A percentile compares a stretch with the other conserved stretches of the same genome.
These are phyloP conservation scores for Polyporus arcularius DNA, from an alignment of 768 basidiomycete genomes.

Conservation along the genomic window DNA sequence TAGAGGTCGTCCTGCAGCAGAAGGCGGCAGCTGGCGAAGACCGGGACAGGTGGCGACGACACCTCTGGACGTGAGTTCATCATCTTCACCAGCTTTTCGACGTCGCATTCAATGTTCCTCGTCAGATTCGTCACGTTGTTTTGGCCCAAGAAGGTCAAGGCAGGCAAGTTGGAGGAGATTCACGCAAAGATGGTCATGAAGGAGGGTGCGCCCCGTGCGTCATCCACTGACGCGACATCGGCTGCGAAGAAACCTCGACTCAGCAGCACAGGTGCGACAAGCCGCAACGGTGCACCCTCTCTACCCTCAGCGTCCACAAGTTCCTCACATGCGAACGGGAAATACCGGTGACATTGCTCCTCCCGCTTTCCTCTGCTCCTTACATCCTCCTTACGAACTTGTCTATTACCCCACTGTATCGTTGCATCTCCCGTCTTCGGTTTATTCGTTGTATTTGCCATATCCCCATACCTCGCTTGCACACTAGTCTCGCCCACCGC, in stretches of 20 bases:
- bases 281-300: conserved; percentile 17
- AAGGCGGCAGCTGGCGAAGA: conserved; percentile 84
- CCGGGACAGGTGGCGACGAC: conserved; percentile 83
- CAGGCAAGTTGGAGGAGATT: conserved; percentile 90
- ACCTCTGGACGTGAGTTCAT: conserved; percentile 90
- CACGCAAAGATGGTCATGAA: conserved; percentile 96
- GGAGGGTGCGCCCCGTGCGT: conserved; percentile 46
- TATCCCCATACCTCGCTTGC: conserved; percentile 1
- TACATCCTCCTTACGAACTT: neutral
- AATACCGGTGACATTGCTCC: conserved; percentile 23
- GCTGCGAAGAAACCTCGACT: conserved; percentile 31
- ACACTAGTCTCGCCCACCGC: conserved; percentile 9
- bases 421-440: conserved; percentile 1
- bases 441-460: conserved; percentile 7
- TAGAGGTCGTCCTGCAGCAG: conserved; percentile 76
- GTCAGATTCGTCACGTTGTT: conserved; percentile 90
- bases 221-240: conserved; percentile 27
- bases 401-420: conserved; percentile 13
- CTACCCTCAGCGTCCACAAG: conserved; percentile 23
- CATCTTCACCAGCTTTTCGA: neutral
- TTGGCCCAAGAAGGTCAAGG: conserved; percentile 97
- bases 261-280: conserved; percentile 22
- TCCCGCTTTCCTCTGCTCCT: neutral
- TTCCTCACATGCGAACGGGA: conserved; percentile 28
- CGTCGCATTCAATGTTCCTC: neutral